Base-by-base conservation (phyloP, 805 yeast species). In the Pichia rugopelliculosa region DNA sequence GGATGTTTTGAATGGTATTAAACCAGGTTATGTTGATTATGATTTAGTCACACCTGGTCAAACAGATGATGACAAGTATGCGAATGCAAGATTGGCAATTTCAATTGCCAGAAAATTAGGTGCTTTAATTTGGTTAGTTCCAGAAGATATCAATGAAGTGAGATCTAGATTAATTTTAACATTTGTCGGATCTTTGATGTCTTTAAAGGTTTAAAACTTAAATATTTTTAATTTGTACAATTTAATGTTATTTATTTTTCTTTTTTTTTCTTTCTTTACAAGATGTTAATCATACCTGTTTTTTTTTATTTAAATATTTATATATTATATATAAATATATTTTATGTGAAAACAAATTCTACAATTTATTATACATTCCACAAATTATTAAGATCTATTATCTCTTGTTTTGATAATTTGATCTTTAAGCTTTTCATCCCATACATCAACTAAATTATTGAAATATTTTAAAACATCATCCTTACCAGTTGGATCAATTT, bases 31-130 rank as follows among this genome's bases (percentile, higher is more conserved):
- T 63, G 99, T 93, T 46, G 98, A 93, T 67, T 93, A 91, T 68
- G 91, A 86, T 59, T 77, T 93, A 58, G 98, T 93, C 6, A 76
- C 83, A 47, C 77, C 82, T 44, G 96, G 96, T 38, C 65, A 69
- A 38, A 80, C 85, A 33, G 93, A 84, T 17, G 96, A 88, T 51
- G 96, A 91, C 55, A 79, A 76, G 62, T 88, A 88, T 62, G 95
- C 96, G 37, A 93, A 93, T 65, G 99, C 98, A 20, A 85, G 87
- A 72, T 77, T 93, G 65, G 99, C 99, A 20, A 93, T 93, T 64
- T 93, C 98, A 2, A 93, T 93, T 61, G 99, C 99, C 33, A 85
- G 99, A 77, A 93, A 93, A 69, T 72, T 93, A 57, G 99, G 99
- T 53, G 99, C 96, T 37, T 79, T 93, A 64, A 93, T 93, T 61